These are phyloP conservation scores for Noccaea caerulescens DNA, from an alignment of 345 rosid species.

Conservation along the genomic window DNA sequence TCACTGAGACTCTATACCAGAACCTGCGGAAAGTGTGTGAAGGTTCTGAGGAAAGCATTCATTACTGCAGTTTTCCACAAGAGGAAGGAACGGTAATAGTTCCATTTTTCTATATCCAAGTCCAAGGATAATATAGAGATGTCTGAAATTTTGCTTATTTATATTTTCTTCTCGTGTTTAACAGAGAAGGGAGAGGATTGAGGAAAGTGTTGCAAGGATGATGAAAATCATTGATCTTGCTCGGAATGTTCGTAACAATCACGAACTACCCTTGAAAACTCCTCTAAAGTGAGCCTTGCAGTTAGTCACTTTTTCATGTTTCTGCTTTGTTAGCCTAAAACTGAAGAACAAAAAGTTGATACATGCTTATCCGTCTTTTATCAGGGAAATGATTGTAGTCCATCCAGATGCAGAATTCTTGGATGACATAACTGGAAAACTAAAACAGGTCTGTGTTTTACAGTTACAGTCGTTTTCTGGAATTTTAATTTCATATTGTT, in stretches of 20 bases:
- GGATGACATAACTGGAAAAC: constrained; percentile 88
- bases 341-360: background rate
- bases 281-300: constrained; percentile 71
- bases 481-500: background rate
- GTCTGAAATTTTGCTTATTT: constrained; percentile 1
- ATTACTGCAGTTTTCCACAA: constrained; percentile 81
- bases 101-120: constrained; percentile 17
- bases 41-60: constrained; percentile 85
- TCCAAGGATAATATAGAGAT: background rate
- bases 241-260: constrained; percentile 93
- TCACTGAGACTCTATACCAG: constrained; percentile 91
- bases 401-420: constrained; percentile 91
- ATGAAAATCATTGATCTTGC: constrained; percentile 94
- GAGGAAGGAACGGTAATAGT: constrained; percentile 77
- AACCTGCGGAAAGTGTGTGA: constrained; percentile 78
- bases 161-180: constrained; percentile 3
- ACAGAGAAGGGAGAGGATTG: constrained; percentile 86
- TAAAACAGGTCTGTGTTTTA: constrained; percentile 67
- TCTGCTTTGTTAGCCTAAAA: constrained; percentile 8
- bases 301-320: constrained; percentile 8
- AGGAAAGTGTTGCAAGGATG: constrained; percentile 93
- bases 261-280: constrained; percentile 87
- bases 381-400: constrained; percentile 89
- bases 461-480: background rate
- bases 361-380: constrained; percentile 25